These are phyloP conservation scores for Coprinopsis marcescibilis DNA, from an alignment of 768 basidiomycete genomes.

Conservation along the genomic window DNA sequence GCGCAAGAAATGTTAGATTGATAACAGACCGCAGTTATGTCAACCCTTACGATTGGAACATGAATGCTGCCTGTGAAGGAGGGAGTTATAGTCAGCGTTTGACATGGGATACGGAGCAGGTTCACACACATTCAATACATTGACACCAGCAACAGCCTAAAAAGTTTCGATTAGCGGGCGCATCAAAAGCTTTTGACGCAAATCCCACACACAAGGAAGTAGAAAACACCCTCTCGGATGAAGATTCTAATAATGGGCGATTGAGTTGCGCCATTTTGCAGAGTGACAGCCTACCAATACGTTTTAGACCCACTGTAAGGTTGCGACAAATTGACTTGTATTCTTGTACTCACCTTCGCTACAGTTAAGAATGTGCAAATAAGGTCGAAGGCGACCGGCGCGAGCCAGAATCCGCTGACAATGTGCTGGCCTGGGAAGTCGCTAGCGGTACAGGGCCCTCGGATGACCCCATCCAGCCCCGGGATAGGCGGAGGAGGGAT, in stretches of 20 bases:
- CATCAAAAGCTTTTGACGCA: background rate
- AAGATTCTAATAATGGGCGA: constrained; percentile 12
- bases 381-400: constrained; percentile 13
- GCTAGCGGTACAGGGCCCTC: constrained; percentile 13
- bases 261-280: background rate
- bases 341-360: constrained; percentile 5
- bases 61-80: constrained; percentile 16
- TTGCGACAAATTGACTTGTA: background rate
- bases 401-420: constrained; percentile 15
- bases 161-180: background rate
- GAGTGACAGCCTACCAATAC: constrained; percentile 4
- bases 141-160: constrained; percentile 12
- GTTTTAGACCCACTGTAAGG: background rate
- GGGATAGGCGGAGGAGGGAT: constrained; percentile 11
- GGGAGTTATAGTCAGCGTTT: too few species aligned
- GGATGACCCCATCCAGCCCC: constrained; percentile 1
- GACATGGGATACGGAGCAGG: background rate
- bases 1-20: background rate
- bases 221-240: constrained; percentile 14
- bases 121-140: constrained; percentile 13
- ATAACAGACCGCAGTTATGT: background rate
- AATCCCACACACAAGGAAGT: constrained; percentile 9
- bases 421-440: constrained; percentile 15
- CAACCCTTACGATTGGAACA: constrained; percentile 10
- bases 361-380: constrained; percentile 13